These are phyloP conservation scores for Phellopilus nigrolimitatus DNA, from an alignment of 1,284 basidiomycete genomes.

Conservation along the genomic window DNA sequence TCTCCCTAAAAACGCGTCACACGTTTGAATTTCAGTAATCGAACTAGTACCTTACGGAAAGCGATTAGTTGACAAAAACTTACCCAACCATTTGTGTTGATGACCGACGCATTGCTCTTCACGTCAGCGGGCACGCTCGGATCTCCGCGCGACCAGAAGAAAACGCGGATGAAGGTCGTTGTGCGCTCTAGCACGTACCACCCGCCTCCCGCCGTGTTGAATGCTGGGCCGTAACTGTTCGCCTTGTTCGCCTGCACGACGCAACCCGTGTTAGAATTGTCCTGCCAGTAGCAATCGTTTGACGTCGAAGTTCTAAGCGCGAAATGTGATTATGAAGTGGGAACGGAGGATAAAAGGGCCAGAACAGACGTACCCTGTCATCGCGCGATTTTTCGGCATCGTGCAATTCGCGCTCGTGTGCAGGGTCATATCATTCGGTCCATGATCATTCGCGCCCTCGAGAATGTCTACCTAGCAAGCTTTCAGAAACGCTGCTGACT, in stretches of 20 bases:
- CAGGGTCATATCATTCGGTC: constrained; percentile 36
- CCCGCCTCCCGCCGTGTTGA: constrained; percentile 58
- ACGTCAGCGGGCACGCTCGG: constrained; percentile 37
- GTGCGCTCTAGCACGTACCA: constrained; percentile 52
- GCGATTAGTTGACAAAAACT: constrained; percentile 16
- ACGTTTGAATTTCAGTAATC: constrained; percentile 20
- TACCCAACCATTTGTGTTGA: constrained; percentile 43
- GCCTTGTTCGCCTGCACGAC: constrained; percentile 46
- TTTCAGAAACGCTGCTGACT: neutral
- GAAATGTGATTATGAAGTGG: neutral
- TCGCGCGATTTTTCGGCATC: constrained; percentile 18
- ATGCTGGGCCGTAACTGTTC: constrained; percentile 49
- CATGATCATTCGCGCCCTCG: constrained; percentile 34
- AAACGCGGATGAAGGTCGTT: constrained; percentile 39
- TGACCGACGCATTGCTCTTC: constrained; percentile 29
- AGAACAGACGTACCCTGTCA: constrained; percentile 24
- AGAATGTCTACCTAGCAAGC: constrained; percentile 32
- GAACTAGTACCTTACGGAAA: neutral
- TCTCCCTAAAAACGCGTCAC: constrained; percentile 34
- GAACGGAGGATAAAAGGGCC: constrained; percentile 34
- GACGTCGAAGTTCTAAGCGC: constrained; percentile 31
- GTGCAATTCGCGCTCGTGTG: constrained; percentile 36
- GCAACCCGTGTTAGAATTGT: constrained; percentile 58
- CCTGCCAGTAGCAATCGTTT: constrained; percentile 52
- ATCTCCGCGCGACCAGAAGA: constrained; percentile 46